Percentiles rank a stretch among this genome's conserved stretches.
phyloP scores from a whole-genome alignment of 257 asterid species.

The Orobanche coerulescens region DNA sequence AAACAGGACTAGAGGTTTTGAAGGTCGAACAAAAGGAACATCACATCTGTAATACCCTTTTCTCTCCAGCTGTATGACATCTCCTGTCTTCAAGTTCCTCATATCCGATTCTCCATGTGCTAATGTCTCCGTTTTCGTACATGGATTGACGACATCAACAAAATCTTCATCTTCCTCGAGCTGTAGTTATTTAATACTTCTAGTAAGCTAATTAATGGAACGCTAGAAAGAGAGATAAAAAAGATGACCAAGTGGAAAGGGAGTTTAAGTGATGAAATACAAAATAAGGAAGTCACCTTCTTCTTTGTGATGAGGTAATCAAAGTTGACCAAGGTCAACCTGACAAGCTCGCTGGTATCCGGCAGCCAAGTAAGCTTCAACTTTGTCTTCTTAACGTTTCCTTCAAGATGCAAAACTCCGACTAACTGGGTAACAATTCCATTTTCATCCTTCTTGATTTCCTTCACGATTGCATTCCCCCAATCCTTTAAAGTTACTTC shows the following conservation, averaged over 20 bases:
- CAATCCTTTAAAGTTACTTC: conserved; percentile 93
- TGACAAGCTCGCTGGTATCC: conserved; percentile 61
- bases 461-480: conserved; percentile 87
- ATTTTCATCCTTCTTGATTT: conserved; percentile 64
- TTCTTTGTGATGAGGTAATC: conserved; percentile 87
- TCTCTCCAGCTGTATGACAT: conserved; percentile 78
- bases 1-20: conserved; percentile 60
- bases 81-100: conserved; percentile 81
- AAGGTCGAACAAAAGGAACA: conserved; percentile 54
- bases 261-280: not conserved
- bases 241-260: not conserved
- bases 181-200: conserved; percentile 32
- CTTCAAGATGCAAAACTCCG: conserved; percentile 85
- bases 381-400: conserved; percentile 85
- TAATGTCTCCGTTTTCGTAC: conserved; percentile 54
- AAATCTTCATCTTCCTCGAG: conserved; percentile 90
- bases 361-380: conserved; percentile 92
- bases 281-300: conserved; percentile 61
- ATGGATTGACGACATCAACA: conserved; percentile 62
- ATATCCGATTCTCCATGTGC: conserved; percentile 84
- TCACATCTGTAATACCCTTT: conserved; percentile 91
- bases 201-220: not conserved
- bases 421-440: conserved; percentile 54
- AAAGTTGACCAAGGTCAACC: conserved; percentile 59
- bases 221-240: not conserved